Evolutionary conservation across 495 filamentous ascomycete species (phyloP).

Genomic region (Penicillium verhagenii): DNA sequence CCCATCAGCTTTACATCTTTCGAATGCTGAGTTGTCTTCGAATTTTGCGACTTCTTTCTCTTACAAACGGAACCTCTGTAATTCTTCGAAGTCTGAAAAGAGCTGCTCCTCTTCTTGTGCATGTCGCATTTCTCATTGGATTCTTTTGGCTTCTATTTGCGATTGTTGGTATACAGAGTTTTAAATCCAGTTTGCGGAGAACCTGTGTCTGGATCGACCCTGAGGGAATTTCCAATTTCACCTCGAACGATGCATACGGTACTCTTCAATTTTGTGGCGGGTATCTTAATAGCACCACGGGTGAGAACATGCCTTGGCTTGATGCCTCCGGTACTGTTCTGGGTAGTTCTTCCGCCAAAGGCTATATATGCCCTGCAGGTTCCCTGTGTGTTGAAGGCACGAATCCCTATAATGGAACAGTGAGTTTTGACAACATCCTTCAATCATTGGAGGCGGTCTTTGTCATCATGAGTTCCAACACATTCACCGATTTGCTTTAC

Average conservation of each 20-base stretch:
- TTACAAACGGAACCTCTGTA: constrained; percentile 88
- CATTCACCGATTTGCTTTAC: constrained; percentile 92
- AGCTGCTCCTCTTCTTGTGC: constrained; percentile 87
- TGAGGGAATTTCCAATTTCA: constrained; percentile 37
- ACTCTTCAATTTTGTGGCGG: constrained; percentile 82
- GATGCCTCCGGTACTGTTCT: constrained; percentile 36
- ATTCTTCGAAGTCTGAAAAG: constrained; percentile 95
- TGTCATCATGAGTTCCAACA: constrained; percentile 97
- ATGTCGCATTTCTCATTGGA: constrained; percentile 92
- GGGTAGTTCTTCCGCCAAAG: constrained; percentile 62
- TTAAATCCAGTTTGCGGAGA: constrained; percentile 89
- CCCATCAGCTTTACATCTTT: constrained; percentile 85
- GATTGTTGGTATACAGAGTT: constrained; percentile 93
- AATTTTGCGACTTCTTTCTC: constrained; percentile 80
- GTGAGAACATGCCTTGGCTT: constrained; percentile 64
- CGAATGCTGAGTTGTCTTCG: constrained; percentile 37
- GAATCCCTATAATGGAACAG: constrained; percentile 81
- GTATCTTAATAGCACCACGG: constrained; percentile 60
- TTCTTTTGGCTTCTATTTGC: constrained; percentile 99
- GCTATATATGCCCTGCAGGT: constrained; percentile 82
- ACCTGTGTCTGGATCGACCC: constrained; percentile 83
- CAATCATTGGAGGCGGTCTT: constrained; percentile 95
- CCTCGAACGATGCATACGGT: constrained; percentile 48
- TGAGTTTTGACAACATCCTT: constrained; percentile 93
- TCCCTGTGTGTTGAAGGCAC: constrained; percentile 76